Base-by-base conservation (phyloP, 768 basidiomycete genomes). In the Kwoniella mangroviensis region DNA sequence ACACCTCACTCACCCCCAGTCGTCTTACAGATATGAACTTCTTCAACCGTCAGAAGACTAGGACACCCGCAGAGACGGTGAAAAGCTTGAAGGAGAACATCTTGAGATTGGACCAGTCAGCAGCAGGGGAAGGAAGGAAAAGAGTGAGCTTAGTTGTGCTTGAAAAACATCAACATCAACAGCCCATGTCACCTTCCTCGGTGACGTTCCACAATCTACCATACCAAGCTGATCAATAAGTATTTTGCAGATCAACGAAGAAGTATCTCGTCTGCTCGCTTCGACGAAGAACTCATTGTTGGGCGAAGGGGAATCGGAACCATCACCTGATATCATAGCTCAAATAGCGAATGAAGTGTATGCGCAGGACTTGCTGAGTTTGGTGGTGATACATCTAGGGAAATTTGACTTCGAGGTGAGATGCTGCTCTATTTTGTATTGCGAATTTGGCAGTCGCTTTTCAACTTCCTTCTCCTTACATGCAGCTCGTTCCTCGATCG, bases 311-410 rank as follows among this genome's bases (percentile, higher is more conserved):
- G 76, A 74, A 19, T 42, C 41, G 0, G 79, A 81, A 53, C 73
- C 79, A 70, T 92, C 94, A 17, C 92, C 94, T 0, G 96, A 98
- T 76, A 86, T 93, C 41, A 88, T 98, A 53, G 94, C 95, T 7
- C 95, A 98, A 82, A 89, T 98, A 12, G 92, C 96, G 0, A 94
- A 98, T 79, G 96, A 98, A 82, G 93, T 93, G 10, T 98, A 98
- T 85, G 89, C 89, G 70, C 92, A 91, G 56, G 93, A 97, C 81
- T 86, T 98, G 26, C 86, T 98, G 26, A 88, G 91, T 70, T 85
- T 89, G 45, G 88, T 97, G 70, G 90, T 98, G 41, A 85, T 89
- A 67, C 88, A 92, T 81, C 90, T 97, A 71, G 88, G 89, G 19
- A 89, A 89, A 21, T 91, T 98, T 82, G 96, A 98, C 80, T 98